Conservation (phyloP, 1,139 yeast genomes). For the Debaryomyces subglobosus region DNA sequence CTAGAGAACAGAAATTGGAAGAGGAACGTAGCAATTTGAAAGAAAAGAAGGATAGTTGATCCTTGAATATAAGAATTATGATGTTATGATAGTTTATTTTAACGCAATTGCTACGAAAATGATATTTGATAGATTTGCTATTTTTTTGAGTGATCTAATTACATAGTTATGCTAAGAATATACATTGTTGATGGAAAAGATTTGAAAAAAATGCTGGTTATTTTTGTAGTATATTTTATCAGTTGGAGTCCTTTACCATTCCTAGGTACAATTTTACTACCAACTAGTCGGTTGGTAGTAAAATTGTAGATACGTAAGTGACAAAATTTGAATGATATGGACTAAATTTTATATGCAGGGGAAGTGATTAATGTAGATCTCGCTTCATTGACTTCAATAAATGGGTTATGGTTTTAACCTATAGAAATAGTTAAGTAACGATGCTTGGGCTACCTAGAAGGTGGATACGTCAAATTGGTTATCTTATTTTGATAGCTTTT, state of each 20-base stretch:
- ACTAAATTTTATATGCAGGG: not conserved
- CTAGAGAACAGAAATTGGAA: constrained; percentile 24
- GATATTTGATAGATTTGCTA: not conserved
- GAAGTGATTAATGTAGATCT: not conserved
- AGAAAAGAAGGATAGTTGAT: constrained; percentile 3
- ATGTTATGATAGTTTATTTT: not conserved
- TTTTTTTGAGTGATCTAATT: not conserved
- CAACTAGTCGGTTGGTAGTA: not conserved
- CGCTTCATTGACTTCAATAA: not conserved
- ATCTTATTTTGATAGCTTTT: constrained; percentile 19
- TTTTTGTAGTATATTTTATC: not conserved
- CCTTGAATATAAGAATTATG: not conserved
- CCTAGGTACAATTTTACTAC: not conserved
- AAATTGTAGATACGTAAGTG: not conserved
- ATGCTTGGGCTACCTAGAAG: constrained; percentile 30
- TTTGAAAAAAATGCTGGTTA: not conserved
- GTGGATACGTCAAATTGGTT: constrained; percentile 28
- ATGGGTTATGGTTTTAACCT: not conserved
- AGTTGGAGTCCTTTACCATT: not conserved
- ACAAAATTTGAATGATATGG: not conserved
- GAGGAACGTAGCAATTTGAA: constrained; percentile 12
- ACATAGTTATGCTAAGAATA: not conserved
- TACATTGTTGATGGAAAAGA: not conserved
- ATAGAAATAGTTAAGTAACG: not conserved
- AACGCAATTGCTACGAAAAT: not conserved